Base-by-base conservation (phyloP, 305 asterid genomes). In the Coffea humblotiana region DNA sequence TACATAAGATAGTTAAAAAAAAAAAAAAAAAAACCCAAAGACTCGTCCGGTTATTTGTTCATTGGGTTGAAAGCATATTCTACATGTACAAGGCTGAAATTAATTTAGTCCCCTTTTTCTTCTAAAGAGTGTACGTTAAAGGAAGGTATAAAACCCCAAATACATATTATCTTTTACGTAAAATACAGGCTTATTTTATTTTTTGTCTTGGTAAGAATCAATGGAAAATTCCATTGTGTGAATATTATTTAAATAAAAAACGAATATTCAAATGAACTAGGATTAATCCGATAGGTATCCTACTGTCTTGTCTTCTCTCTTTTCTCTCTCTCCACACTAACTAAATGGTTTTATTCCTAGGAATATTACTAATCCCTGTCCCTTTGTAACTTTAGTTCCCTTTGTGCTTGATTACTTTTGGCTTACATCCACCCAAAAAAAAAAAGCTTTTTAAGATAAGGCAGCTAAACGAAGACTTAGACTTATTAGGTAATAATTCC, bases 391-490 rank as follows among this genome's bases (percentile, higher is more conserved):
- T 80, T 64, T 70, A 43, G 25, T 80, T 76, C 69, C 77, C 76
- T 63, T 84, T 72, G 60, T 61, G 43, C 27, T 58, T 56, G 63
- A 48, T 16, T 19, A n/a, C 76, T 25, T 72, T 37, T 48, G 29
- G 45, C 65, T 68, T 61, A 21, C n/a, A 74, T 47, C 54, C 74
- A 69, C 83, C 83, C 81, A 68, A 81, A 73, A 70, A 45, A 13
- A 70, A 85, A 85, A 83, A 80, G 78, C 75, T 75, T 63, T n/a
- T 82, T 16, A 25, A 77, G 80, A 83, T 79, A 78, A 81, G 80
- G 85, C 77, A 85, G 86, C 85, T 81, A 71, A 79, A 75, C 79
- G 83, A 85, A 48, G 89, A 85, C 84, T 84, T 76, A 32, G 84
- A 77, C 84, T 80, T 43, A 15, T 16, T 82, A 65, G 12, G 82